Base-by-base conservation (phyloP, 2,329 filamentous ascomycete species). In the Talaromyces sp. region DNA sequence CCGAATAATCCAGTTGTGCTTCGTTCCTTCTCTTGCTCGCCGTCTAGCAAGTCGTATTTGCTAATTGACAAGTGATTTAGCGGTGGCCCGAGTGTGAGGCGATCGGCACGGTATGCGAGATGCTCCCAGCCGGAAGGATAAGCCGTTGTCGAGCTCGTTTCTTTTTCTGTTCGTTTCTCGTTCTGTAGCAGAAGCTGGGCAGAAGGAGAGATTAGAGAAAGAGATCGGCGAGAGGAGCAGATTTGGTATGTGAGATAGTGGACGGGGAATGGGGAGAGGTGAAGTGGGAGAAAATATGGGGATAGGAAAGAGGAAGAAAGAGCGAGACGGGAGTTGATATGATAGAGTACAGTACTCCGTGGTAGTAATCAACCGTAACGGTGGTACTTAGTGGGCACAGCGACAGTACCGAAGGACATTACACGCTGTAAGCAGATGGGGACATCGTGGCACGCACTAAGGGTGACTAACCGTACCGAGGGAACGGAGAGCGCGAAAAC, bases 31-130 rank as follows among this genome's bases (percentile, higher is more conserved):
- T 37, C 52, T 56, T 54, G 16, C 47, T 16, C 22, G 47, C 47
- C 16, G 45, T 31, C 27, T 31, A 31, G 27, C 27, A 31, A 31
- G 27, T 31, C 27, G 11, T 27, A 24, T 11, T 5, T 48, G 10
- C 13, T 48, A 24, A 48, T 50, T 50, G 47, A 50, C 47, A 31
- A 47, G 24, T 54, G 39, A 54, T 66, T 66, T 67, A 66, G 54
- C 60, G 59, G 62, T 69, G 65, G 68, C 65, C 66, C 69, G 66
- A 64, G 67, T 67, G 67, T 63, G 67, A 67, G 67, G 68, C 57
- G 66, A 68, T 67, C 65, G 68, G 68, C 67, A 59, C 60, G 65
- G 65, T 65, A 65, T 67, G 65, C 62, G 67, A 64, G 54, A 63
- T 65, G 65, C 47, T 52, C 64, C 60, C 57, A 54, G 64, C 37